Evolutionary conservation across 441 rosid genomes (phyloP).

Genomic region (Arabidopsis lyrata): DNA sequence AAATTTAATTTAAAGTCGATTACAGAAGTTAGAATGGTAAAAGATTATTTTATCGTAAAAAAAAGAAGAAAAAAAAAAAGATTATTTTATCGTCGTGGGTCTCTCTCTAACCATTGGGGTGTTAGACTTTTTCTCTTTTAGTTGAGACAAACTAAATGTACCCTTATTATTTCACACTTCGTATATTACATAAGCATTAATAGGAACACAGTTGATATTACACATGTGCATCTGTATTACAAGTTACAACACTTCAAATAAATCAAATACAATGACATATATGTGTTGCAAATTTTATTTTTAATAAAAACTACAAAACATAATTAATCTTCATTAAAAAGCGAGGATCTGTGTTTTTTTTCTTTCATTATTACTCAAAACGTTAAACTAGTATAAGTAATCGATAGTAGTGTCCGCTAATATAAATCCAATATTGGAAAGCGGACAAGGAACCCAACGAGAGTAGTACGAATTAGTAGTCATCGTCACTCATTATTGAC

Average conservation of each 20-base stretch:
- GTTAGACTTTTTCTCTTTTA: conserved; percentile 16
- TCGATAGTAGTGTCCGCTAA: neutral
- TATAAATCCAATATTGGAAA: conserved; percentile 5
- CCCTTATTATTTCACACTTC: conserved; percentile 1
- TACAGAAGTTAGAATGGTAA: neutral
- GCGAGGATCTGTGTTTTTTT: neutral
- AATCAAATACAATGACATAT: neutral
- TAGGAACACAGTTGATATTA: neutral
- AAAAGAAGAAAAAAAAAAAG: neutral
- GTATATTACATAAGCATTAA: neutral
- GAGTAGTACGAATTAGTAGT: neutral
- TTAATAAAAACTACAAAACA: neutral
- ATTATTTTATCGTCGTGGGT: conserved; percentile 18
- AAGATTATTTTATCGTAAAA: neutral
- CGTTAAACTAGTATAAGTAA: neutral
- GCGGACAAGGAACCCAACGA: neutral
- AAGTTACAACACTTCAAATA: neutral
- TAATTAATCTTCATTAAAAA: neutral
- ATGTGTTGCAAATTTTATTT: neutral
- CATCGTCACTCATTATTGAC: conserved; percentile 6
- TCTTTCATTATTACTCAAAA: neutral
- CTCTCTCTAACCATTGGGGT: neutral
- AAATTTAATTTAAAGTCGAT: neutral
- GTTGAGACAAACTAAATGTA: conserved; percentile 30
- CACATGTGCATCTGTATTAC: neutral